Evolutionary conservation across 148 eudicot species (phyloP).

Genomic region (Polygonum aviculare): DNA sequence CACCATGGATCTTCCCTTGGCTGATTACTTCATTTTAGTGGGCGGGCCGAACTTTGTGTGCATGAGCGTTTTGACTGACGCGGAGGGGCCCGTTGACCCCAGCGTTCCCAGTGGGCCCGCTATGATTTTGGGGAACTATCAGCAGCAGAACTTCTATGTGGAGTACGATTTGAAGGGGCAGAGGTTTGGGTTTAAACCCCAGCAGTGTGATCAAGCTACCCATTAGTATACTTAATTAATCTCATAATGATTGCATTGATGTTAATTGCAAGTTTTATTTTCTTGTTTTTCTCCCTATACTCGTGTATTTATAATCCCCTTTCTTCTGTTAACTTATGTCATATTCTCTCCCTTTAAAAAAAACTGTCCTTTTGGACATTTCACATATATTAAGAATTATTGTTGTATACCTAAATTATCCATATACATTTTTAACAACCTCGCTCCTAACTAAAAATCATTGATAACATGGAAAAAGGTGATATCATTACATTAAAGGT

Average conservation of each 20-base stretch:
- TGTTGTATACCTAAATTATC: no score
- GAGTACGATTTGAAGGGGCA: constrained; percentile 65
- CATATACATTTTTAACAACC: no score
- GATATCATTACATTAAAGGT: no score
- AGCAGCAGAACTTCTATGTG: constrained; percentile 58
- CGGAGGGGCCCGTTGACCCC: constrained; percentile 10
- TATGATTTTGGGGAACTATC: constrained; percentile 62
- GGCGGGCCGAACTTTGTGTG: constrained; percentile 28
- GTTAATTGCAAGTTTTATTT: not conserved
- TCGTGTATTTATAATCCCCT: not conserved
- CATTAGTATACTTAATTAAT: not conserved
- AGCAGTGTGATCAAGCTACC: constrained; percentile 22
- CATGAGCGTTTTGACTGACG: constrained; percentile 42
- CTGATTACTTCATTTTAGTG: constrained; percentile 39
- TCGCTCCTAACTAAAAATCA: no score
- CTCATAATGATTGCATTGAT: no score
- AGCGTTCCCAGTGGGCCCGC: constrained; percentile 29
- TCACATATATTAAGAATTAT: no score
- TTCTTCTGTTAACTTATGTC: no score
- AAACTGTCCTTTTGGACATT: no score
- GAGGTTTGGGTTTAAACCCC: constrained; percentile 55
- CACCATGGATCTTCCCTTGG: constrained; percentile 41
- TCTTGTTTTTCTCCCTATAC: not conserved
- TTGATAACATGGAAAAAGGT: no score
- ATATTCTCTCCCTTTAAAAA: no score